A percentile compares a stretch with the other conserved stretches of the same genome.
phyloP scores from a whole-genome alignment of 2,329 filamentous ascomycete genomes.

The Huntiella moniliformis region DNA sequence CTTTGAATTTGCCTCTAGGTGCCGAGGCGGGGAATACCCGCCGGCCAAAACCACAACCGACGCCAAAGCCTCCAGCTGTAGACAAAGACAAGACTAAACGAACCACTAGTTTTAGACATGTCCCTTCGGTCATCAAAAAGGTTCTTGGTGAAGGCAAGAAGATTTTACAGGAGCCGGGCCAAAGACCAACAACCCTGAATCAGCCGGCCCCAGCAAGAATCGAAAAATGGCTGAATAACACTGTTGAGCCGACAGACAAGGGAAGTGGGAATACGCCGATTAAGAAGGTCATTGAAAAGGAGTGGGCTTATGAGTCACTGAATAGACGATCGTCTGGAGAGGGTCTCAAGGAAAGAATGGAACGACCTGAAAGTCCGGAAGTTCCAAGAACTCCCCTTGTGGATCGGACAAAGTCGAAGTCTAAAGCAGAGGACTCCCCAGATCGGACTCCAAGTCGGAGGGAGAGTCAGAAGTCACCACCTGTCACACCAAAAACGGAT shows the following conservation, averaged over 20 bases:
- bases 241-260: conserved; percentile 44
- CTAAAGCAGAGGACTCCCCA: too few relatives aligned
- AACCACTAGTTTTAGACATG: conserved; percentile 37
- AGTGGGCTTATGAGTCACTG: conserved; percentile 14
- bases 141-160: conserved; percentile 46
- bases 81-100: conserved; percentile 20
- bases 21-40: conserved; percentile 24
- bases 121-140: conserved; percentile 46
- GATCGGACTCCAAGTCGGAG: conserved; percentile 2
- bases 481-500: too few relatives aligned
- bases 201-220: conserved; percentile 37
- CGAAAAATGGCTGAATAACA: conserved; percentile 45
- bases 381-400: not conserved
- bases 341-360: too few relatives aligned
- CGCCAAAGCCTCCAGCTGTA: conserved; percentile 13
- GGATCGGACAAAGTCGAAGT: not conserved
- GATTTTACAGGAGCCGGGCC: conserved; percentile 37
- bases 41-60: conserved; percentile 18
- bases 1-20: conserved; percentile 36
- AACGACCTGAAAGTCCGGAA: not conserved
- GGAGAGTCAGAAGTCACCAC: not conserved
- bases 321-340: conserved; percentile 9
- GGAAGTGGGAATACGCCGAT: conserved; percentile 15
- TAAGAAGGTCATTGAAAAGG: conserved; percentile 19
- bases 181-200: conserved; percentile 29